Base-by-base conservation (phyloP, 768 basidiomycete genomes). In the Kwoniella mangroviensis region DNA sequence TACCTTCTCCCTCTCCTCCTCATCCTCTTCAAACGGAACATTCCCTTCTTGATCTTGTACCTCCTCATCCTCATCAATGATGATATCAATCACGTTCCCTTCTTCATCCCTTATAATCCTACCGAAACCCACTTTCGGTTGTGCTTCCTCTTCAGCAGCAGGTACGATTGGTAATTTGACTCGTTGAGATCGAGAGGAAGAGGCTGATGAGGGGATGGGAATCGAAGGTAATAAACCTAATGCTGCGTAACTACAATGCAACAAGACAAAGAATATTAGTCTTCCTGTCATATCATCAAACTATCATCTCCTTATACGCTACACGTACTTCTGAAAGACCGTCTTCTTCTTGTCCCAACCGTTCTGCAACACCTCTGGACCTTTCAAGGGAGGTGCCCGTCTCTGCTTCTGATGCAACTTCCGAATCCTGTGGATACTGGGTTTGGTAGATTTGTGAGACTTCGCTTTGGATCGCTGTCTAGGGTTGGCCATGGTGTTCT, bases 311-410 rank as follows among this genome's bases (percentile, higher is more conserved):
- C 1, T 7, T 4, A 34, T 34, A 34, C 34, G 22, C 34, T n/a
- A 15, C 17, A 85, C 90, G 77, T 78, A 96, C 94, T 97, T 98
- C 88, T 98, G 95, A 72, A 87, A 88, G 19, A 95, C 90, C 12
- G 94, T 98, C 84, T 92, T 92, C 61, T 85, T 85, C 74, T 88
- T 88, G 83, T 98, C 92, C 94, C 94, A 98, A 65, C 89, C 89
- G 55, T 91, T 89, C 79, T 91, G 91, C 71, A 97, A 85, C 11
- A 87, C 86, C 79, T 90, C 90, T 1, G 94, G 93, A 5, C 91
- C 94, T 65, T 89, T 88, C 70, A 97, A 89, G 26, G 90, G 92
- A 90, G 83, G 73, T 68, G 74, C 75, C 84, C 93, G 94, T 83
- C 90, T 91, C 68, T 90, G 84, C 72, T 90, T 89, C 67, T 83